These are phyloP conservation scores for Ceratocystis diversiconidia DNA, from an alignment of 2,329 filamentous ascomycete genomes.

Conservation along the genomic window DNA sequence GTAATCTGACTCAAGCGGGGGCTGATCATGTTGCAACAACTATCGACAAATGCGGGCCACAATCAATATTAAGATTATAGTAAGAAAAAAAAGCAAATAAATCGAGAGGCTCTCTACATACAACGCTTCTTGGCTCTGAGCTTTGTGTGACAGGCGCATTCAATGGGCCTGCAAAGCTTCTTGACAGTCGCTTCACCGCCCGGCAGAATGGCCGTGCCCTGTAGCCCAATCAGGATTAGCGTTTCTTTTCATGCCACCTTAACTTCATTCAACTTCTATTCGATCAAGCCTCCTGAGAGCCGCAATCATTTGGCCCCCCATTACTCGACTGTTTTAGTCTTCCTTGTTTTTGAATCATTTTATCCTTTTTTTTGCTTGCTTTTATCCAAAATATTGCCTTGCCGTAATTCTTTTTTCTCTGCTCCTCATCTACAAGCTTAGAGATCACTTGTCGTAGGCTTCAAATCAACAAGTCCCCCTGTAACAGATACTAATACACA, in stretches of 20 bases:
- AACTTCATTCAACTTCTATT: slow-evolving; percentile 24
- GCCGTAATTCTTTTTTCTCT: slow-evolving; percentile 8
- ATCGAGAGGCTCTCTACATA: neutral
- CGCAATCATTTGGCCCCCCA: neutral
- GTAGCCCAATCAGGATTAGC: slow-evolving; percentile 25
- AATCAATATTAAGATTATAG: neutral
- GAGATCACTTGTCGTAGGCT: neutral
- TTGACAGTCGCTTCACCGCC: slow-evolving; percentile 25
- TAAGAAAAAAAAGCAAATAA: neutral
- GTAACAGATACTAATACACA: slow-evolving; percentile 6
- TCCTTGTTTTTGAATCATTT: neutral
- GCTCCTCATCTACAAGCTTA: neutral
- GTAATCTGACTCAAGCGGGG: neutral
- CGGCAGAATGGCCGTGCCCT: slow-evolving; percentile 25
- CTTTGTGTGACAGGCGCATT: neutral
- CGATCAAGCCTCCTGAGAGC: slow-evolving; percentile 26
- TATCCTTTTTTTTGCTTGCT: slow-evolving; percentile 2
- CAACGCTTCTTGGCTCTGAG: neutral
- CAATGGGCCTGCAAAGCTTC: neutral
- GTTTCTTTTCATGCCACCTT: slow-evolving; percentile 31
- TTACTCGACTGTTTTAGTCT: neutral
- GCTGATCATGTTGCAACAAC: neutral
- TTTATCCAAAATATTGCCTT: slow-evolving; percentile 1
- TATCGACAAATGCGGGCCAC: neutral
- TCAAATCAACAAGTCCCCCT: neutral